phyloP scores from a whole-genome alignment of 2,329 filamentous ascomycete species.

The Hypoxylon sp. region DNA sequence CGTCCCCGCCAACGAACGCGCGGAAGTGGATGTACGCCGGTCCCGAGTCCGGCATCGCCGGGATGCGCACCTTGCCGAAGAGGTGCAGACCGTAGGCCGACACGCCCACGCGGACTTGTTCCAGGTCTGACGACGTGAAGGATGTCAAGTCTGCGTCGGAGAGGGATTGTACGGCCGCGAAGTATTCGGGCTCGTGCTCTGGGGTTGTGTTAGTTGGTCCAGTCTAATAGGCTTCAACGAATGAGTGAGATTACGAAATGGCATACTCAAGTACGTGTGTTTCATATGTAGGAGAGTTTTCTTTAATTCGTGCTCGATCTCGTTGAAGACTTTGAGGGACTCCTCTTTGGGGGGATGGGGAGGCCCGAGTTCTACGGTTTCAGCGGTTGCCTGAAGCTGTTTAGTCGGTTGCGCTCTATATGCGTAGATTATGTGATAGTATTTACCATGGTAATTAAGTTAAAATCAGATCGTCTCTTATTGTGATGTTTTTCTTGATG shows the following conservation, averaged over 20 bases:
- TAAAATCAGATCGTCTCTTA: neutral
- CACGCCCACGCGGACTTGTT: constrained; percentile 61
- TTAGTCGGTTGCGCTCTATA: neutral
- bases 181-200: constrained; percentile 71
- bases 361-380: constrained; percentile 67
- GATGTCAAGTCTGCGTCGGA: constrained; percentile 58
- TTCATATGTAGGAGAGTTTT: constrained; percentile 63
- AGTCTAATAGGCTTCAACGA: too few relatives aligned
- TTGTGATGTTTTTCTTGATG: neutral
- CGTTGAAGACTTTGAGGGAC: constrained; percentile 64
- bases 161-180: constrained; percentile 63
- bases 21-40: constrained; percentile 65
- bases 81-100: constrained; percentile 66
- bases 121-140: constrained; percentile 60
- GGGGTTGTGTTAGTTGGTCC: constrained; percentile 14
- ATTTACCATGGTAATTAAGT: constrained; percentile 32
- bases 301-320: constrained; percentile 67
- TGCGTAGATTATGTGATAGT: neutral
- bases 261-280: constrained; percentile 51
- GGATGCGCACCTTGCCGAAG: constrained; percentile 65
- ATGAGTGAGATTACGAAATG: neutral
- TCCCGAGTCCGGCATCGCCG: constrained; percentile 57
- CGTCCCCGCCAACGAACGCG: constrained; percentile 61
- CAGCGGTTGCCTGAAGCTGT: constrained; percentile 62
- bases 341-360: constrained; percentile 66